phyloP scores from a whole-genome alignment of 345 rosid genomes.

The Syzygium jambos region DNA sequence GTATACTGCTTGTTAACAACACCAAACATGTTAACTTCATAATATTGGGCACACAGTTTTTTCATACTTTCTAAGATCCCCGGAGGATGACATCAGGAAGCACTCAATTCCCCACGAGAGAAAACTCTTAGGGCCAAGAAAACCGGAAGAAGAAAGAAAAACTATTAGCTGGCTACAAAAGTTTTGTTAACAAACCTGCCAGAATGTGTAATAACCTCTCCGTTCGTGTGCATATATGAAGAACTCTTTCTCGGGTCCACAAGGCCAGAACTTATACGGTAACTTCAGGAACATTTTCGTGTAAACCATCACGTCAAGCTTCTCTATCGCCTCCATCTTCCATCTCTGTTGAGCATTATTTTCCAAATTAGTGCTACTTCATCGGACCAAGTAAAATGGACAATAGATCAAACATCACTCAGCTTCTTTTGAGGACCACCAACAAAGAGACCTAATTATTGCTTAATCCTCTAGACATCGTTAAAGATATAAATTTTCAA shows the following conservation, averaged over 20 bases:
- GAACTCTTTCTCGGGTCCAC: constrained; percentile 81
- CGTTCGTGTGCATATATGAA: constrained; percentile 96
- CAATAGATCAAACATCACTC: background rate
- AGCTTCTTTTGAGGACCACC: background rate
- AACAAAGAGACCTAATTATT: background rate
- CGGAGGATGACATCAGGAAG: background rate
- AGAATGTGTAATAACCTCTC: constrained; percentile 95
- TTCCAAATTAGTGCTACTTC: background rate
- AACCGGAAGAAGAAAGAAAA: background rate
- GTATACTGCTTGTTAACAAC: background rate
- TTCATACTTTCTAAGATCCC: background rate
- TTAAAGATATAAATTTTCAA: background rate
- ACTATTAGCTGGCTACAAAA: constrained; percentile 3
- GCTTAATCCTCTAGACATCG: background rate
- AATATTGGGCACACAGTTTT: background rate
- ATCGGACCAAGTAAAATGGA: background rate
- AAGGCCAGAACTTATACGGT: constrained; percentile 81
- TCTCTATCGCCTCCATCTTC: constrained; percentile 83
- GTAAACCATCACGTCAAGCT: constrained; percentile 91
- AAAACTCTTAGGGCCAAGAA: background rate
- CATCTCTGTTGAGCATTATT: constrained; percentile 48
- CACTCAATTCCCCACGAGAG: background rate
- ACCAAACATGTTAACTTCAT: background rate
- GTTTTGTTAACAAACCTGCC: constrained; percentile 60
- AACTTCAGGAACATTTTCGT: constrained; percentile 93